Evolutionary conservation across 2,329 filamentous ascomycete genomes (phyloP).

Genomic region (Neonectria neomacrospora): DNA sequence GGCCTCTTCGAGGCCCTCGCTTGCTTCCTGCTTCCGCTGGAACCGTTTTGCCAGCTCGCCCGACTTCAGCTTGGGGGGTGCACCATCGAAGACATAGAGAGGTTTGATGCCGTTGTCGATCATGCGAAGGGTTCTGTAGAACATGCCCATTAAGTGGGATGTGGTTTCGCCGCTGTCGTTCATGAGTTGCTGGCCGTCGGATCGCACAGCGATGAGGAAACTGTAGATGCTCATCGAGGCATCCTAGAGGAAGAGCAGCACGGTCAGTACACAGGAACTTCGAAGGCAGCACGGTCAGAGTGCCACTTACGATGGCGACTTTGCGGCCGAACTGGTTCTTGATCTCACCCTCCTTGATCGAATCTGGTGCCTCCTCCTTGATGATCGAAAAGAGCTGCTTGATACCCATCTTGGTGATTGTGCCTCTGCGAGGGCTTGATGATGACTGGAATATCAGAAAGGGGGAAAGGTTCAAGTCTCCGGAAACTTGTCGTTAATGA

Average conservation of each 20-base stretch:
- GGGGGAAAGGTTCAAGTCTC: background rate
- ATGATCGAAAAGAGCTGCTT: slow-evolving; percentile 84
- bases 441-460: background rate
- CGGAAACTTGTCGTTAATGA: background rate
- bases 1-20: slow-evolving; percentile 89
- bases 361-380: slow-evolving; percentile 92
- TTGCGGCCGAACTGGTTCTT: slow-evolving; percentile 99
- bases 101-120: slow-evolving; percentile 99
- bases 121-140: slow-evolving; percentile 97
- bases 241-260: slow-evolving; percentile 44
- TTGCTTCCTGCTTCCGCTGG: slow-evolving; percentile 92
- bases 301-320: slow-evolving; percentile 85
- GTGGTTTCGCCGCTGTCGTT: slow-evolving; percentile 96
- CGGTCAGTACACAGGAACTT: slow-evolving; percentile 18
- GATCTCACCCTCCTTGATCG: slow-evolving; percentile 96
- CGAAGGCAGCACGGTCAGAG: no score
- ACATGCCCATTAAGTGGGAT: slow-evolving; percentile 98
- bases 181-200: slow-evolving; percentile 95
- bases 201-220: slow-evolving; percentile 97
- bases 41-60: slow-evolving; percentile 97
- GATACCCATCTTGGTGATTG: slow-evolving; percentile 65
- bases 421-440: slow-evolving; percentile 9
- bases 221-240: slow-evolving; percentile 98
- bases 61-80: slow-evolving; percentile 96
- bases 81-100: slow-evolving; percentile 96